Evolutionary conservation across 768 basidiomycete genomes (phyloP).

Genomic region (Mycena haematopus): DNA sequence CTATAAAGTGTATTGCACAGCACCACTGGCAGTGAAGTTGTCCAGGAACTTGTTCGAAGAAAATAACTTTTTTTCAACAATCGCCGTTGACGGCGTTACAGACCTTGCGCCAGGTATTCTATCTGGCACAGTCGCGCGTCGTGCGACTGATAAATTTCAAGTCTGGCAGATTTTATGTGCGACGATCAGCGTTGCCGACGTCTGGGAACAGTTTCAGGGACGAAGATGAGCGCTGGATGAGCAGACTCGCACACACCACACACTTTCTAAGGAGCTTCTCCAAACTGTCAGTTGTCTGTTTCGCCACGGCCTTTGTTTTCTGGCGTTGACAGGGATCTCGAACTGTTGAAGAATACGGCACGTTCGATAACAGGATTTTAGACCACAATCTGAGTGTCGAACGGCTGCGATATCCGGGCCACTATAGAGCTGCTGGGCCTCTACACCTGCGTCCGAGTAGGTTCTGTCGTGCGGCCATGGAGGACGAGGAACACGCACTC

Average conservation of each 20-base stretch:
- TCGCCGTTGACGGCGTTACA: too few species aligned
- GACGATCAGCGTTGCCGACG: neutral
- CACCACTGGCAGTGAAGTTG: too few species aligned
- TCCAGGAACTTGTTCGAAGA: too few species aligned
- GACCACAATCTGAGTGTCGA: neutral
- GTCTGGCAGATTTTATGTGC: neutral
- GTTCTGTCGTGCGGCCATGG: neutral
- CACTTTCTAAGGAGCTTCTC: neutral
- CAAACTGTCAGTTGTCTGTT: neutral
- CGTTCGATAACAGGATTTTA: too few species aligned
- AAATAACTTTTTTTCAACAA: neutral
- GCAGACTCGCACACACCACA: neutral
- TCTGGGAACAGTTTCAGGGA: neutral
- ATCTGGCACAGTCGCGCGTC: neutral
- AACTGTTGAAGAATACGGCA: too few species aligned
- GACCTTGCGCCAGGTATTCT: too few species aligned
- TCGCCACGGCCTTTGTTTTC: neutral
- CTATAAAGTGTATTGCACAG: too few species aligned
- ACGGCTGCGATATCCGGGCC: neutral
- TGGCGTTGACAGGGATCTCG: too few species aligned
- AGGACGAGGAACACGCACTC: slow-evolving; percentile 4
- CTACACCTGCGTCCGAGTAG: neutral
- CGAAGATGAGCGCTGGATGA: neutral
- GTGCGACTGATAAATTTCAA: neutral
- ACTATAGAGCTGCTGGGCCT: neutral